A percentile compares a stretch with the other conserved stretches of the same genome.
These are phyloP conservation scores for Nicotiana paniculata DNA, from an alignment of 257 asterid genomes.

Conservation along the genomic window DNA sequence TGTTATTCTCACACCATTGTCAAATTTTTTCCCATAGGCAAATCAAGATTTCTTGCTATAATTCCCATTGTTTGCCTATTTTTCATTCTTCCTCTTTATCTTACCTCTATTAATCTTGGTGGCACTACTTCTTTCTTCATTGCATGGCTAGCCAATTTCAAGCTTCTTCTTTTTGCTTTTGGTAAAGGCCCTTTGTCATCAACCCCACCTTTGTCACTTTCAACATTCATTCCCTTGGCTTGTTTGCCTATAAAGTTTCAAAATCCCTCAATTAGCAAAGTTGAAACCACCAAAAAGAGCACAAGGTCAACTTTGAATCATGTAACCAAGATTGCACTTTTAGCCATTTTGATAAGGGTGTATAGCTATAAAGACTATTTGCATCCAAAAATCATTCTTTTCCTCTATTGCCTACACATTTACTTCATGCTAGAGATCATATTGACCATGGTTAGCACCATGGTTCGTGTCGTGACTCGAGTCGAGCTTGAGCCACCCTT, in stretches of 20 bases:
- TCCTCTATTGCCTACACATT: constrained; percentile 1
- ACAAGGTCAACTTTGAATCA: constrained; percentile 7
- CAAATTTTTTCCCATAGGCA: constrained; percentile 25
- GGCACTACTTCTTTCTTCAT: constrained; percentile 49
- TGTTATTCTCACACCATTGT: constrained; percentile 32
- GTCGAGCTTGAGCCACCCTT: constrained; percentile 36
- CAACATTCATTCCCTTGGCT: constrained; percentile 39
- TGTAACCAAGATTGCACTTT: constrained; percentile 9
- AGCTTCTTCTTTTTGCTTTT: constrained; percentile 42
- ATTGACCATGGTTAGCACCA: neutral
- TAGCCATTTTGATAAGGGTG: constrained; percentile 8
- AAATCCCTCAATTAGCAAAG: neutral
- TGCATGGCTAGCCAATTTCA: constrained; percentile 48
- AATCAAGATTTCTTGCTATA: constrained; percentile 21
- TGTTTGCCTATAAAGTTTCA: constrained; percentile 45
- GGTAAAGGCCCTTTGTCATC: constrained; percentile 39
- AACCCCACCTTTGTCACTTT: constrained; percentile 21
- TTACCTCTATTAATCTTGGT: constrained; percentile 42
- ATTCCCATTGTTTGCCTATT: constrained; percentile 39
- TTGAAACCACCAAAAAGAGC: neutral
- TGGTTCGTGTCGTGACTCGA: neutral
- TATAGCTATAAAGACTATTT: constrained; percentile 6
- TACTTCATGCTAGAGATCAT: constrained; percentile 10
- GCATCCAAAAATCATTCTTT: constrained; percentile 22
- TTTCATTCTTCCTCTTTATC: constrained; percentile 37